Evolutionary conservation across 2,329 filamentous ascomycete genomes (phyloP).

Genomic region (Pseudogymnoascus sp.): DNA sequence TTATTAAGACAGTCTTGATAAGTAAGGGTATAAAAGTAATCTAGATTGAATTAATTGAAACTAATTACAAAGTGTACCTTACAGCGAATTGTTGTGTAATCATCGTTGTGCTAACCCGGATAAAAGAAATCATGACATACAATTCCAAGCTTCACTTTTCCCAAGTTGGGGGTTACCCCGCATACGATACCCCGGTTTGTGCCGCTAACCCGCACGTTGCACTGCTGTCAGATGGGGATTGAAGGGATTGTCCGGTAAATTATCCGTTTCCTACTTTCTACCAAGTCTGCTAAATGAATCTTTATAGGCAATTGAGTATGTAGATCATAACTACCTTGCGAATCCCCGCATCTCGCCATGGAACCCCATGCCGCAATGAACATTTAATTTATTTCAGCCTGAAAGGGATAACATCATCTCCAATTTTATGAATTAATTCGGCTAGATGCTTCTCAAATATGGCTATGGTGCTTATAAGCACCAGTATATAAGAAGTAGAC

Average conservation of each 20-base stretch:
- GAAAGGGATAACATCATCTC: neutral
- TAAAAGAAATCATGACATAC: too few relatives aligned
- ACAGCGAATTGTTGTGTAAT: too few relatives aligned
- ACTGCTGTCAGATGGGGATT: neutral
- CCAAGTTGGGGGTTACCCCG: too few relatives aligned
- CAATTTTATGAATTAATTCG: neutral
- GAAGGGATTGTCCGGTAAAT: neutral
- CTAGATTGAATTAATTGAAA: too few relatives aligned
- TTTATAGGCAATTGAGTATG: neutral
- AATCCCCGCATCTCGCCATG: slow-evolving; percentile 4
- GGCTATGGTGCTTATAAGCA: neutral
- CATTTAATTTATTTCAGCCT: neutral
- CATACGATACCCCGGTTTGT: neutral
- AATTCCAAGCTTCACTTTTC: too few relatives aligned
- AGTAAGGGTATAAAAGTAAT: too few relatives aligned
- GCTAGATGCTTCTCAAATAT: neutral
- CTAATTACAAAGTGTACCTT: too few relatives aligned
- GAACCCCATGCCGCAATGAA: neutral
- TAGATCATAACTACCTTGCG: neutral
- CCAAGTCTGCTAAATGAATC: neutral
- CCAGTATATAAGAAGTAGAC: neutral
- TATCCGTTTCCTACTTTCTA: neutral
- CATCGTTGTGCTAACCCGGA: too few relatives aligned
- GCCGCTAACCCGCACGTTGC: neutral
- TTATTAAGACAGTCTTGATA: too few relatives aligned